Base-by-base conservation (phyloP, 129 eudicot species). In the Chrysanthemum lavandulifolium region DNA sequence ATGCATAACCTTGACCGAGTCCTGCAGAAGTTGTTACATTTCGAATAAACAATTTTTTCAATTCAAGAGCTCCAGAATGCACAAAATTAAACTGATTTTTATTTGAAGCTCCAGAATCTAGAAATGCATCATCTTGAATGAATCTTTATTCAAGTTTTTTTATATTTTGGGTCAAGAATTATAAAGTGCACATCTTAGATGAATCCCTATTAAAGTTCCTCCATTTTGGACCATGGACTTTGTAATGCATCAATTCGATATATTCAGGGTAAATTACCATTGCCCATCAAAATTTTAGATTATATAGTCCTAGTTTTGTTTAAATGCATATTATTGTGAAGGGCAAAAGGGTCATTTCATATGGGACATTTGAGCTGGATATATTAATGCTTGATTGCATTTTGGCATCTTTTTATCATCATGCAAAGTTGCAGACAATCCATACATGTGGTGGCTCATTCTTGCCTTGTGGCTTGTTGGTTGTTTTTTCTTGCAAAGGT, bases 381-480 rank as follows among this genome's bases (percentile, higher is more conserved):
- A 36, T 71, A 78, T 53, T 13, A 3, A 71, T 72, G 70, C 60
- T 25, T 62, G 68, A 61, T 64, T 78, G 77, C 58, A 54, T 54
- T 71, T 71, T 78, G 77, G 68, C 66, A 71, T 78, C 53, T 60
- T 45, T 36, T 68, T 53, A 54, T 40, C 65, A 13, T 64, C 36
- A 25, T 50, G 56, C 49, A 47, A 2, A 71, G 25, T 64, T 78
- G 77, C 14, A 72, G 78, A 78, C 73, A 78, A 57, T 27, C 43
- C 61, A 43, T 72, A 49, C 73, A 78, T 72, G 82, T 78, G 82
- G 51, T 53, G 72, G 63, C 65, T 71, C 53, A 63, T 16, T 71
- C 73, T 63, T 71, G 59, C 60, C 72, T 64, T 70, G 27, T 25
- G 65, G 69, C 25, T 69, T 49, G 63, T 52, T 69, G 45, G 45